Evolutionary conservation across 2,329 filamentous ascomycete species (phyloP).

Genomic region (Pyrenophora teres): DNA sequence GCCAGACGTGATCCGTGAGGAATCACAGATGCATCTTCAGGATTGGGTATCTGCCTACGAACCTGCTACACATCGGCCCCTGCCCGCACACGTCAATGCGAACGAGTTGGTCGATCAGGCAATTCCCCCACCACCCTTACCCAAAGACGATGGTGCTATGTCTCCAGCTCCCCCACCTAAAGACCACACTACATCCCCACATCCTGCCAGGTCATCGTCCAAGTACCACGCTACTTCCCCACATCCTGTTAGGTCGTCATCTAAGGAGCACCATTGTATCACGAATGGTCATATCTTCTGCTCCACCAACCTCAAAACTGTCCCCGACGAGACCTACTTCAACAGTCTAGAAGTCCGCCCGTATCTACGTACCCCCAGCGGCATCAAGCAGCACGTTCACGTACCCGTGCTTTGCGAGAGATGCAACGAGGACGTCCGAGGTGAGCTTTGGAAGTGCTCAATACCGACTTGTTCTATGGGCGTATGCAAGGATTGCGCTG

Average conservation of each 20-base stretch:
- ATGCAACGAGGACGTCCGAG: conserved; percentile 20
- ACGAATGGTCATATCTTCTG: conserved; percentile 29
- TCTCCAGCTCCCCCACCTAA: not conserved
- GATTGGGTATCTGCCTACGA: conserved; percentile 20
- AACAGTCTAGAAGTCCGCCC: conserved; percentile 24
- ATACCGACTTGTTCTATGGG: conserved; percentile 23
- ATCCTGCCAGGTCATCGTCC: conserved; percentile 1
- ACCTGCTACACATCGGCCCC: conserved; percentile 19
- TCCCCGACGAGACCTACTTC: conserved; percentile 22
- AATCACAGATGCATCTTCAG: conserved; percentile 16
- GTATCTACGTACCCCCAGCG: conserved; percentile 16
- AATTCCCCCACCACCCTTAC: conserved; percentile 25
- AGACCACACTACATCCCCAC: not conserved
- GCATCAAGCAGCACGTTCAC: conserved; percentile 22
- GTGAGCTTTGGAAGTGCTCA: conserved; percentile 29
- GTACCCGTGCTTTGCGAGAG: conserved; percentile 25
- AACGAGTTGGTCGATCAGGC: conserved; percentile 28
- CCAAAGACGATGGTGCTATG: conserved; percentile 15
- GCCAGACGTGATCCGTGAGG: conserved; percentile 14
- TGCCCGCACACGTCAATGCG: conserved; percentile 22
- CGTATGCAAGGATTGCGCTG: conserved; percentile 25
- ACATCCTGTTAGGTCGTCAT: conserved; percentile 1
- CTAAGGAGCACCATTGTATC: conserved; percentile 28
- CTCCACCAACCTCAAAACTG: conserved; percentile 17
- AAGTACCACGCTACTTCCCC: conserved; percentile 18